phyloP scores from a whole-genome alignment of 352 stramenopile genomes.

The Globisporangium megalacanthum region DNA sequence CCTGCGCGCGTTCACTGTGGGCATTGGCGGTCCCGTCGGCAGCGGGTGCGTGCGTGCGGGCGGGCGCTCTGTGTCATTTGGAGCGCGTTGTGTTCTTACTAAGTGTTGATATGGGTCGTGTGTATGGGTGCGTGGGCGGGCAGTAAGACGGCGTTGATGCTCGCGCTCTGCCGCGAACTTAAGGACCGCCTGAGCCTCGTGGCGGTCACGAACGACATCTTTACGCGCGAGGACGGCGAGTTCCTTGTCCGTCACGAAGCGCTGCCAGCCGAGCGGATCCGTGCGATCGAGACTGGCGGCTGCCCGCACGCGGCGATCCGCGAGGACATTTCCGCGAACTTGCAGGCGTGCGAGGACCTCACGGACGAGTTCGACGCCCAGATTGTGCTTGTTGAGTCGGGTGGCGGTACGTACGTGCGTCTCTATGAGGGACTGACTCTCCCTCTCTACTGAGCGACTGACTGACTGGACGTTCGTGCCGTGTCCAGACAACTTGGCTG shows the following conservation, averaged over 20 bases:
- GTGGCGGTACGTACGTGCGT: constrained; percentile 41
- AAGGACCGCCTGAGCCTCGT: constrained; percentile 77
- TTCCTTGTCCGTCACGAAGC: constrained; percentile 94
- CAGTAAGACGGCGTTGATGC: constrained; percentile 94
- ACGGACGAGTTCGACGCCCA: constrained; percentile 86
- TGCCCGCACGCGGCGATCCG: constrained; percentile 97
- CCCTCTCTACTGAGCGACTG: neutral
- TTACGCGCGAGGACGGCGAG: constrained; percentile 97
- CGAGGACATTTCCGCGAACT: constrained; percentile 97
- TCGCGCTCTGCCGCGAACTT: constrained; percentile 88
- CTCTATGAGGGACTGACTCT: neutral
- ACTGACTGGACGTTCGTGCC: neutral
- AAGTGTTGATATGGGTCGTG: neutral
- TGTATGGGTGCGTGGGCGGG: neutral
- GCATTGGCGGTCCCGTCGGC: constrained; percentile 95
- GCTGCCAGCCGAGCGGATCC: constrained; percentile 88
- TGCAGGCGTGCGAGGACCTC: constrained; percentile 94
- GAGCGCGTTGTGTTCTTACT: no score
- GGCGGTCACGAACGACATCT: constrained; percentile 99
- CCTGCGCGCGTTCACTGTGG: constrained; percentile 92
- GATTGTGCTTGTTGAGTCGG: constrained; percentile 88
- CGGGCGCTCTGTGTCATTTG: neutral
- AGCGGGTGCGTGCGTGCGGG: constrained; percentile 48
- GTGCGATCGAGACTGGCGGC: constrained; percentile 96
- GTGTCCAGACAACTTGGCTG: constrained; percentile 93